These are phyloP conservation scores for Aspergillus haitiensis DNA, from an alignment of 495 filamentous ascomycete species.

Conservation along the genomic window DNA sequence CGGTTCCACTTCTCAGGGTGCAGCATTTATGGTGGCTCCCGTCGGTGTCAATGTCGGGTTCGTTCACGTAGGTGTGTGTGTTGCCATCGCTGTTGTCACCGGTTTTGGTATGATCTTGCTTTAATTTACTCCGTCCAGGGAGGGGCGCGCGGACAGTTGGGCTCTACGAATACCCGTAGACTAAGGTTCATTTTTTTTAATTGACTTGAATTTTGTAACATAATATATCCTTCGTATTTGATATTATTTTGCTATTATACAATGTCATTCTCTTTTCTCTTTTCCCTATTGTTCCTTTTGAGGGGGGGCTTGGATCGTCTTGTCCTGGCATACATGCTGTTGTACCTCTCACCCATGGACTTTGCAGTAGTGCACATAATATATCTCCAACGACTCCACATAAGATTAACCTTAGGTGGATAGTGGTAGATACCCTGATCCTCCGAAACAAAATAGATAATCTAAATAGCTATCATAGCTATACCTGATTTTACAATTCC, in stretches of 20 bases:
- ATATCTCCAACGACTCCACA: no score
- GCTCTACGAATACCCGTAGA: neutral
- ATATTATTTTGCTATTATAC: no score
- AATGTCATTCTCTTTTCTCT: neutral
- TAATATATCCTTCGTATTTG: neutral
- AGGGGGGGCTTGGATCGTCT: no score
- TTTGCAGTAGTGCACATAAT: no score
- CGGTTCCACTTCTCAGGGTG: constrained; percentile 21
- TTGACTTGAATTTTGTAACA: neutral
- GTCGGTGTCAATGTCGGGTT: constrained; percentile 56
- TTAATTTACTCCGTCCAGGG: constrained; percentile 27
- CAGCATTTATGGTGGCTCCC: constrained; percentile 20
- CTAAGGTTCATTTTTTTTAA: neutral
- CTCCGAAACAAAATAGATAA: no score
- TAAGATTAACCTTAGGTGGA: no score
- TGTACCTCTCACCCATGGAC: no score
- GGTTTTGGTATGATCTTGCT: constrained; percentile 72
- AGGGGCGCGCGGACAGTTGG: neutral
- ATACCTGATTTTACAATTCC: no score
- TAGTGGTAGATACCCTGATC: no score
- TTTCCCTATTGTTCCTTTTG: neutral
- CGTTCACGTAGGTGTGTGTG: constrained; percentile 61
- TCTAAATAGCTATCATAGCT: no score
- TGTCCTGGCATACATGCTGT: no score
- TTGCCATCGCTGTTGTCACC: constrained; percentile 62